Conservation (phyloP, 257 asterid genomes). For the Gentiana straminea region DNA sequence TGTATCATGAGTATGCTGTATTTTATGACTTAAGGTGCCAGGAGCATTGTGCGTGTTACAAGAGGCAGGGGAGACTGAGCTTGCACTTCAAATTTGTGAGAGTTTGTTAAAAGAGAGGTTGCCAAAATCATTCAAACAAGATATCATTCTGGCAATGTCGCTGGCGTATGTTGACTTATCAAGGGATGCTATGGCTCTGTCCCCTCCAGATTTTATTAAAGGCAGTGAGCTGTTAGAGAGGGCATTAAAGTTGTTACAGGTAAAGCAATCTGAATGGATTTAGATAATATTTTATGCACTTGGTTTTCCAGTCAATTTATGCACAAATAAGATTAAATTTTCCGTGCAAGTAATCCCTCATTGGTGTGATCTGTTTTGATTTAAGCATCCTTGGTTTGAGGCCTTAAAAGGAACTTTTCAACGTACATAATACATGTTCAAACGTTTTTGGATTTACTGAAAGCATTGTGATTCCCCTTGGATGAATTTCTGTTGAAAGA, state of each 20-base stretch:
- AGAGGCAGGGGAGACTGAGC: constrained; percentile 86
- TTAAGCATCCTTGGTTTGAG: too few species aligned
- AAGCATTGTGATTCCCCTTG: too few species aligned
- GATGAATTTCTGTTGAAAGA: too few species aligned
- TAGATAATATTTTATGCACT: neutral
- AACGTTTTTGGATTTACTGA: too few species aligned
- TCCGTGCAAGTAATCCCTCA: neutral
- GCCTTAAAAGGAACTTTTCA: too few species aligned
- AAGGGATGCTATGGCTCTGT: constrained; percentile 79
- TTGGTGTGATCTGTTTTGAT: too few species aligned
- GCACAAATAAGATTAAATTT: neutral
- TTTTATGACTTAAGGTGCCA: constrained; percentile 44
- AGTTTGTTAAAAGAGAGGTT: constrained; percentile 77
- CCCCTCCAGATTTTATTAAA: constrained; percentile 80
- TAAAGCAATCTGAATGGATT: constrained; percentile 12
- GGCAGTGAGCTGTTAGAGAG: constrained; percentile 89
- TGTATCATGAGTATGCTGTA: too few species aligned
- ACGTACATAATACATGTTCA: too few species aligned
- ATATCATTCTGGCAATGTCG: constrained; percentile 78
- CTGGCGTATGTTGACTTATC: constrained; percentile 91
- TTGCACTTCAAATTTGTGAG: constrained; percentile 84
- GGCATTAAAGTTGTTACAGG: constrained; percentile 90
- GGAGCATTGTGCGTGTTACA: constrained; percentile 87
- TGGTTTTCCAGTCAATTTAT: too few species aligned
- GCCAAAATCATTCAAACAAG: constrained; percentile 93